Evolutionary conservation across 176 grass and related monocot species (phyloP).

Genomic region (Musa schizocarpa): DNA sequence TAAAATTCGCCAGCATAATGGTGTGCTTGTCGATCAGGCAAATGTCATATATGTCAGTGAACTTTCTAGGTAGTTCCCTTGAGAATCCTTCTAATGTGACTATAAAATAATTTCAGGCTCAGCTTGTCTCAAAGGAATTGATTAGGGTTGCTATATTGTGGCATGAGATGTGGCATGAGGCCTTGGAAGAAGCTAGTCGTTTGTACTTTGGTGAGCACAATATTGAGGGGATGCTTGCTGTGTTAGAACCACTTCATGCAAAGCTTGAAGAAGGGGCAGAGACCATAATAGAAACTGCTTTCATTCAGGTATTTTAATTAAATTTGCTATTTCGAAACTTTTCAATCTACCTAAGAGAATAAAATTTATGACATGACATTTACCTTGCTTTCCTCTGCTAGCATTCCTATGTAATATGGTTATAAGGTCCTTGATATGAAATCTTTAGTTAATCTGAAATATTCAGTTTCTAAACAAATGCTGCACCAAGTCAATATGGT

Average conservation of each 20-base stretch:
- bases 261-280: slow-evolving; percentile 72
- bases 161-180: slow-evolving; percentile 99
- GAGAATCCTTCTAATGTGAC: slow-evolving; percentile 16
- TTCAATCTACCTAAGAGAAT: neutral
- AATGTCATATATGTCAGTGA: slow-evolving; percentile 13
- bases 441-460: too few relatives aligned
- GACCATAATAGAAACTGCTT: slow-evolving; percentile 77
- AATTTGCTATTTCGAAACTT: slow-evolving; percentile 1
- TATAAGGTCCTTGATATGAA: too few relatives aligned
- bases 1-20: slow-evolving; percentile 94
- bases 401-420: too few relatives aligned
- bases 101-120: slow-evolving; percentile 47
- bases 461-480: too few relatives aligned
- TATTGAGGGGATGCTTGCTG: slow-evolving; percentile 84
- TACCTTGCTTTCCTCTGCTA: neutral
- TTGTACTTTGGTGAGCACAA: slow-evolving; percentile 99
- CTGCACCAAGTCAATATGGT: too few relatives aligned
- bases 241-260: slow-evolving; percentile 84
- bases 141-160: slow-evolving; percentile 96
- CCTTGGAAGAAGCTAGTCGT: slow-evolving; percentile 93
- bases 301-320: slow-evolving; percentile 68
- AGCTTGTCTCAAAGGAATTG: slow-evolving; percentile 92
- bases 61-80: slow-evolving; percentile 3
- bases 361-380: neutral
- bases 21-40: slow-evolving; percentile 92